Conservation (phyloP, 2,329 filamentous ascomycete genomes). For the Podosphaera leucotricha region DNA sequence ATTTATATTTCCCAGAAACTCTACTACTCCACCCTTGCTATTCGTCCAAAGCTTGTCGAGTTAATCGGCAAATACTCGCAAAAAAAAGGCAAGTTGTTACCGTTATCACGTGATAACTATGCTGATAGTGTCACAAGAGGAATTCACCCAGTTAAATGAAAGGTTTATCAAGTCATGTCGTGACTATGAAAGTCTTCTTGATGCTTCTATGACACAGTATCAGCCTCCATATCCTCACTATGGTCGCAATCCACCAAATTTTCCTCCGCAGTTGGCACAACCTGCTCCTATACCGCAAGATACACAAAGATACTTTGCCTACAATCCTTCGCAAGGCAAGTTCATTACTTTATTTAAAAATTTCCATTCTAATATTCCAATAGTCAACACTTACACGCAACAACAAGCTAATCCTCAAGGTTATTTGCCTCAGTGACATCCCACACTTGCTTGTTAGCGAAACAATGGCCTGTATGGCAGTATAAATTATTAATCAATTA, state of each 20-base stretch:
- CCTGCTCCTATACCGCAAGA: constrained; percentile 26
- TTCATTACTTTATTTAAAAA: neutral
- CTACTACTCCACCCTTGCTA: constrained; percentile 85
- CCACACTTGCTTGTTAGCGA: constrained; percentile 18
- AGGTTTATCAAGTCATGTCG: constrained; percentile 97
- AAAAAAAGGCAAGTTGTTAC: constrained; percentile 53
- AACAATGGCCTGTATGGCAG: too few relatives aligned
- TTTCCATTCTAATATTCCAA: neutral
- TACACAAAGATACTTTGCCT: constrained; percentile 45
- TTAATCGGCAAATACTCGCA: constrained; percentile 97
- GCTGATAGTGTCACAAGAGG: constrained; percentile 34
- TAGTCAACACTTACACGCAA: constrained; percentile 21
- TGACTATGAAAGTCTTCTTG: constrained; percentile 88
- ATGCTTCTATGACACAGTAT: constrained; percentile 92
- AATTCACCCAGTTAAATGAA: constrained; percentile 95
- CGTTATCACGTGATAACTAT: neutral
- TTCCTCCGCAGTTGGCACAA: constrained; percentile 16
- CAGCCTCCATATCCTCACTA: constrained; percentile 49
- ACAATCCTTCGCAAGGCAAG: constrained; percentile 21
- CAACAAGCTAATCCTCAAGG: constrained; percentile 28
- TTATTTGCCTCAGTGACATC: constrained; percentile 29
- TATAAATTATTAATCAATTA: neutral
- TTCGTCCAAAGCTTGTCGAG: constrained; percentile 90
- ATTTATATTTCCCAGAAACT: constrained; percentile 28
- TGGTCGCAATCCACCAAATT: constrained; percentile 22